Evolutionary conservation across 2,329 filamentous ascomycete genomes (phyloP).

Genomic region (Lachnum nothofagi): DNA sequence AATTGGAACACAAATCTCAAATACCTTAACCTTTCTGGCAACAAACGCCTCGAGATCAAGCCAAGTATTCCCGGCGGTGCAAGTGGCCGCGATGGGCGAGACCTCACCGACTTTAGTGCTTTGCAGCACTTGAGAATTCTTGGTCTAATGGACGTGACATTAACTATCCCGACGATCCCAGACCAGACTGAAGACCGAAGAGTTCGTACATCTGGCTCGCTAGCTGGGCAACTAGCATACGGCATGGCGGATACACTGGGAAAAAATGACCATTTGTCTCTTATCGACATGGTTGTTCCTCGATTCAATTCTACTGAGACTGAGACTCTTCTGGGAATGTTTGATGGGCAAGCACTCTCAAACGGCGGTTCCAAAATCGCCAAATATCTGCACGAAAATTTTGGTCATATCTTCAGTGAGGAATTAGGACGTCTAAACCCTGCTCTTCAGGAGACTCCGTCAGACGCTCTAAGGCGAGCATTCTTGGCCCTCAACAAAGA

Average conservation of each 20-base stretch:
- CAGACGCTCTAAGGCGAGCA: slow-evolving; percentile 77
- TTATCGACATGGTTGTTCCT: slow-evolving; percentile 90
- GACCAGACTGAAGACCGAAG: slow-evolving; percentile 93
- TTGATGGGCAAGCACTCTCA: slow-evolving; percentile 86
- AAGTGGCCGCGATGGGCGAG: slow-evolving; percentile 61
- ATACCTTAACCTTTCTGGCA: slow-evolving; percentile 93
- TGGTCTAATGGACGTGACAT: slow-evolving; percentile 94
- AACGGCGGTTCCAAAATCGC: slow-evolving; percentile 91
- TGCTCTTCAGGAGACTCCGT: slow-evolving; percentile 65
- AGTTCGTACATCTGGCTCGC: slow-evolving; percentile 92
- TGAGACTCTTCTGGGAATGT: slow-evolving; percentile 88
- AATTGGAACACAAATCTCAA: slow-evolving; percentile 94
- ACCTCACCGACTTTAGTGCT: slow-evolving; percentile 84
- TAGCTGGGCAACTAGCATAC: slow-evolving; percentile 85
- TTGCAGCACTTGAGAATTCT: slow-evolving; percentile 79
- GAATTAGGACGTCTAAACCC: slow-evolving; percentile 72
- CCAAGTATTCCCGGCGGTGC: slow-evolving; percentile 65
- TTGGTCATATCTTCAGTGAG: slow-evolving; percentile 74
- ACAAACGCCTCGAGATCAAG: slow-evolving; percentile 91
- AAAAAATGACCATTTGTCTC: slow-evolving; percentile 88
- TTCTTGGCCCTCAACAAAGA: slow-evolving; percentile 93
- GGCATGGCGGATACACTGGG: slow-evolving; percentile 97
- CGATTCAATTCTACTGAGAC: slow-evolving; percentile 84
- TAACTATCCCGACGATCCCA: slow-evolving; percentile 87
- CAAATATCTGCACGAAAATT: slow-evolving; percentile 94